Evolutionary conservation across 805 yeast genomes (phyloP).

Genomic region (Limtongia smithiae): DNA sequence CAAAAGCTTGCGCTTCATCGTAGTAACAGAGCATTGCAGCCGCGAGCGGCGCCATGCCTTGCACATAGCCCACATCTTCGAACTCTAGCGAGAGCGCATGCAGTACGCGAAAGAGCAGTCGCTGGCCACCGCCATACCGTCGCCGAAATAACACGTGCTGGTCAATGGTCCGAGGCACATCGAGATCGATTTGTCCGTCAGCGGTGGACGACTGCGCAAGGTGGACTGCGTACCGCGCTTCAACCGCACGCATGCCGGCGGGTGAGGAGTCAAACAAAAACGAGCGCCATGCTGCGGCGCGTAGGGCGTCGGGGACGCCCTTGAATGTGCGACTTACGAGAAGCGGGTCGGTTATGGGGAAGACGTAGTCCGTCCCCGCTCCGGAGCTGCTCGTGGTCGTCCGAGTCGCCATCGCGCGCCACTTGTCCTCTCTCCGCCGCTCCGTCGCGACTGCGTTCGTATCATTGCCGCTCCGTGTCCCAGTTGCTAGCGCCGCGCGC

Average conservation of each 20-base stretch:
- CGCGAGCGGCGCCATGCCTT: constrained; percentile 42
- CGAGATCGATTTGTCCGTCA: constrained; percentile 30
- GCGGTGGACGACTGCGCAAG: constrained; percentile 14
- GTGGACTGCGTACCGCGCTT: neutral
- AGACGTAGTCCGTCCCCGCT: constrained; percentile 1
- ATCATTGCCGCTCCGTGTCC: neutral
- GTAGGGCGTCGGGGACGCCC: constrained; percentile 30
- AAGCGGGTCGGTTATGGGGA: neutral
- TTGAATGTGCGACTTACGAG: constrained; percentile 20
- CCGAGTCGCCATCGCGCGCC: constrained; percentile 14
- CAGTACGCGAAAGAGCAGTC: constrained; percentile 27
- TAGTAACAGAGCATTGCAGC: constrained; percentile 41
- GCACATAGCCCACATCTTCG: constrained; percentile 36
- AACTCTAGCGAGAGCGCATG: constrained; percentile 26
- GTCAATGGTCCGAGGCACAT: constrained; percentile 29
- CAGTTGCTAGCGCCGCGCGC: neutral
- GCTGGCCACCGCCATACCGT: constrained; percentile 29
- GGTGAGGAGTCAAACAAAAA: constrained; percentile 16
- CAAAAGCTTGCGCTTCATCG: constrained; percentile 24
- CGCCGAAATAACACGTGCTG: constrained; percentile 27
- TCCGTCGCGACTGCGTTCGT: too few relatives aligned
- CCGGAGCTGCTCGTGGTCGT: neutral
- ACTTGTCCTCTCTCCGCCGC: constrained; percentile 5
- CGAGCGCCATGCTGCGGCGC: constrained; percentile 29
- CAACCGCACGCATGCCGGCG: neutral